phyloP scores from a whole-genome alignment of 192 early-diverging fungal genomes.

The Spinellus fusiger region DNA sequence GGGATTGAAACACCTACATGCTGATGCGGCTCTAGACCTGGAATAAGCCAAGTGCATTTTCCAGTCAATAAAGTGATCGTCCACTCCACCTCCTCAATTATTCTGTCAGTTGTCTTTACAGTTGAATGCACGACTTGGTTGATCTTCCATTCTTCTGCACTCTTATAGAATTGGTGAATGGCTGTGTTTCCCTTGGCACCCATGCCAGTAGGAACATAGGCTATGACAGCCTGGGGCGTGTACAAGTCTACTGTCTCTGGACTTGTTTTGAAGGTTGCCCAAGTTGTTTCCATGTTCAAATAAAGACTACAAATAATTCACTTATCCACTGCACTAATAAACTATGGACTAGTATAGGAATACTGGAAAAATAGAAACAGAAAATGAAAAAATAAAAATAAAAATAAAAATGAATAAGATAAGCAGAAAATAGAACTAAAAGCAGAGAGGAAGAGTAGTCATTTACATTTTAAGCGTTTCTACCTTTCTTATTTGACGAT shows the following conservation, averaged over 20 bases:
- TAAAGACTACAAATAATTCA: too few relatives aligned
- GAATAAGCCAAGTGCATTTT: constrained; percentile 23
- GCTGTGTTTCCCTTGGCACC: constrained; percentile 19
- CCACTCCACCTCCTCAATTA: constrained; percentile 34
- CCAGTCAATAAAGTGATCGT: constrained; percentile 17
- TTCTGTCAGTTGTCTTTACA: constrained; percentile 7
- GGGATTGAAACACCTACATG: too few relatives aligned
- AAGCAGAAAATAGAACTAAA: background rate
- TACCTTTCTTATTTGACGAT: background rate
- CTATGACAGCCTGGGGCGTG: constrained; percentile 30
- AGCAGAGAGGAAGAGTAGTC: background rate
- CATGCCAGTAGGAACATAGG: constrained; percentile 38
- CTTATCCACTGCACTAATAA: too few relatives aligned
- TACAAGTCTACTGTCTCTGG: constrained; percentile 11
- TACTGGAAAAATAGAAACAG: background rate
- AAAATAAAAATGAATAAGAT: background rate
- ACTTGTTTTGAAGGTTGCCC: constrained; percentile 18
- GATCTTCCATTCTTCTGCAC: constrained; percentile 3
- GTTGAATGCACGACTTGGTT: constrained; percentile 22
- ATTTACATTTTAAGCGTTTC: background rate
- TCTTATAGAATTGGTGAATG: constrained; percentile 28
- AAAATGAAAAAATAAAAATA: background rate
- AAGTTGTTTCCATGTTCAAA: constrained; percentile 8
- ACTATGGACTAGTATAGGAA: too few relatives aligned
- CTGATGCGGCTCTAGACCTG: constrained; percentile 16